Conservation (phyloP, 2,329 filamentous ascomycete species). For the Calonectria ilicicola region DNA sequence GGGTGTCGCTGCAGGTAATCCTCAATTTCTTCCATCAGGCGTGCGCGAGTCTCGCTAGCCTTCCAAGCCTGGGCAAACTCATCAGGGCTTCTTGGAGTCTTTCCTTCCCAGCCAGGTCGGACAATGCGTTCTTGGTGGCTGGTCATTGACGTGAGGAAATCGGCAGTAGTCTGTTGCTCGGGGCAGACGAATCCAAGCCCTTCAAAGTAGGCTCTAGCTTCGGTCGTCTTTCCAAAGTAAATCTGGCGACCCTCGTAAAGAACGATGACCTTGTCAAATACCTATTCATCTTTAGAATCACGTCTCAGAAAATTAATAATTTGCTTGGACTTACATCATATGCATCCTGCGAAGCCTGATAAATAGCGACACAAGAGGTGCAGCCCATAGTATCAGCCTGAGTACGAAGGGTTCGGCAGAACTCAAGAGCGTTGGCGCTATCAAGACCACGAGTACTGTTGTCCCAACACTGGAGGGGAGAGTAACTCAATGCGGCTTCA, state of each 20-base stretch:
- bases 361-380: constrained; percentile 71
- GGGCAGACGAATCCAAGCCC: constrained; percentile 67
- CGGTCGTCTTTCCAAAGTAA: constrained; percentile 49
- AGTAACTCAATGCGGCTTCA: constrained; percentile 46
- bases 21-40: constrained; percentile 45
- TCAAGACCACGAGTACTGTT: constrained; percentile 76
- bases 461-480: constrained; percentile 76
- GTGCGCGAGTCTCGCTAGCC: constrained; percentile 34
- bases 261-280: constrained; percentile 77
- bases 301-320: constrained; percentile 31
- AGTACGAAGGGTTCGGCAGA: constrained; percentile 70
- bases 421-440: constrained; percentile 73
- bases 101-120: constrained; percentile 46
- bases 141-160: constrained; percentile 72
- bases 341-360: constrained; percentile 65
- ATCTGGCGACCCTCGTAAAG: constrained; percentile 77
- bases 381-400: constrained; percentile 70
- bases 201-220: constrained; percentile 42
- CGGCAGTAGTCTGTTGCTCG: constrained; percentile 71
- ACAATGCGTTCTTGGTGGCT: constrained; percentile 48
- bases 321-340: constrained; percentile 38
- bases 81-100: constrained; percentile 48
- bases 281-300: constrained; percentile 48
- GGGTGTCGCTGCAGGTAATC: constrained; percentile 41
- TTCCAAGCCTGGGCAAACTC: constrained; percentile 51